Conservation (phyloP, 805 yeast species). For the Spathaspora boniae region DNA sequence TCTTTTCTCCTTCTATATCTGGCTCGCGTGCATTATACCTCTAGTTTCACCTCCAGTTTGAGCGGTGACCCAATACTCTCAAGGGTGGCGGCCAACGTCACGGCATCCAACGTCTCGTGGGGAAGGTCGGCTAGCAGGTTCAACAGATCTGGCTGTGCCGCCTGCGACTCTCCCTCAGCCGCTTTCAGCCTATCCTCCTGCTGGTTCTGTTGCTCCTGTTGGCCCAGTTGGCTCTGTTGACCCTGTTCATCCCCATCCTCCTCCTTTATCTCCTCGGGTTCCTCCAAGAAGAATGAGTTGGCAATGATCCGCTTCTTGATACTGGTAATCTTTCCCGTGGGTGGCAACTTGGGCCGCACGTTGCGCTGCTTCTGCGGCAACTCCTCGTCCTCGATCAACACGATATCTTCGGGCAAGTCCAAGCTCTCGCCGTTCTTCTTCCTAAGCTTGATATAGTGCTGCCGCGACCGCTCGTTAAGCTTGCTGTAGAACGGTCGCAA, state of each 20-base stretch:
- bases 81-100: conserved; percentile 1
- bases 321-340: conserved; percentile 78
- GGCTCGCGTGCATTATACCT: conserved; percentile 4
- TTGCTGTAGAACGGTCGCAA: conserved; percentile 51
- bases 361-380: conserved; percentile 76
- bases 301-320: conserved; percentile 61
- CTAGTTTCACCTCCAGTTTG: conserved; percentile 5
- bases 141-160: not conserved
- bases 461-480: conserved; percentile 41
- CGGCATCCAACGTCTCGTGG: not conserved
- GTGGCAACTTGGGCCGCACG: conserved; percentile 78
- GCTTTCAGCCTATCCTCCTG: not conserved
- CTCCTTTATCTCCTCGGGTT: conserved; percentile 11
- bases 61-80: conserved; percentile 3
- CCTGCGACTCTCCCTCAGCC: not conserved
- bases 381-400: conserved; percentile 74
- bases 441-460: conserved; percentile 37
- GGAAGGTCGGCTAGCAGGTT: not conserved
- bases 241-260: conserved; percentile 4
- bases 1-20: too few species aligned
- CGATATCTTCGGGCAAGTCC: conserved; percentile 36
- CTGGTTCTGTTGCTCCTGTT: not conserved
- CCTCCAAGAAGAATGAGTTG: conserved; percentile 52
- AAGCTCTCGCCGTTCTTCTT: conserved; percentile 38
- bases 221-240: conserved; percentile 1